Conservation (phyloP, 164 flowering plant species). For the Stephania japonica region DNA sequence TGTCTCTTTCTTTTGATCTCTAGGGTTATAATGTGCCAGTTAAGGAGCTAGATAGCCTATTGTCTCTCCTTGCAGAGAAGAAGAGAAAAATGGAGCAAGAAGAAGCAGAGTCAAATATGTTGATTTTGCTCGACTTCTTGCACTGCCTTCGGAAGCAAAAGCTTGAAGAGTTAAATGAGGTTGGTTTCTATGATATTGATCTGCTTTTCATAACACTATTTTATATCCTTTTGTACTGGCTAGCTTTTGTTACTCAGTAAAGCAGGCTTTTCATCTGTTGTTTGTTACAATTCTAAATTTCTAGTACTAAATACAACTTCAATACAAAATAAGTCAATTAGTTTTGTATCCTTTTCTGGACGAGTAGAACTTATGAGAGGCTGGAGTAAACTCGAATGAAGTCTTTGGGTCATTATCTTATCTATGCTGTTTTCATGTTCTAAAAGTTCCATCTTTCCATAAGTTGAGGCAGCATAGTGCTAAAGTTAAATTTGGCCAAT, state of each 20-base stretch:
- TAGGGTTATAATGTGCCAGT: conserved; percentile 86
- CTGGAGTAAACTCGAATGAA: neutral
- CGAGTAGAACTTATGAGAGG: neutral
- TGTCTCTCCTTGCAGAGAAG: conserved; percentile 74
- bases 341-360: neutral
- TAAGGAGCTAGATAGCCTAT: conserved; percentile 75
- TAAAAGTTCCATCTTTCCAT: neutral
- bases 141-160: conserved; percentile 71
- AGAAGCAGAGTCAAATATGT: conserved; percentile 93
- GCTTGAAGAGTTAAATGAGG: conserved; percentile 86
- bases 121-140: conserved; percentile 76
- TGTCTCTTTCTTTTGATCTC: conserved; percentile 26
- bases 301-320: neutral
- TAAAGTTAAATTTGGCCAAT: neutral
- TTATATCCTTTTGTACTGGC: neutral
- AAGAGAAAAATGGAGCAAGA: conserved; percentile 95
- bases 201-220: neutral
- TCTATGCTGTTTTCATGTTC: neutral
- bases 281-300: neutral
- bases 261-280: neutral
- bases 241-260: neutral
- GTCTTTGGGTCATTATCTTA: neutral
- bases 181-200: conserved; percentile 14
- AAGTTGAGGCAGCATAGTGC: neutral
- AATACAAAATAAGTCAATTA: neutral